These are phyloP conservation scores for Pleurotus sapidus DNA, from an alignment of 768 basidiomycete genomes.

Conservation along the genomic window DNA sequence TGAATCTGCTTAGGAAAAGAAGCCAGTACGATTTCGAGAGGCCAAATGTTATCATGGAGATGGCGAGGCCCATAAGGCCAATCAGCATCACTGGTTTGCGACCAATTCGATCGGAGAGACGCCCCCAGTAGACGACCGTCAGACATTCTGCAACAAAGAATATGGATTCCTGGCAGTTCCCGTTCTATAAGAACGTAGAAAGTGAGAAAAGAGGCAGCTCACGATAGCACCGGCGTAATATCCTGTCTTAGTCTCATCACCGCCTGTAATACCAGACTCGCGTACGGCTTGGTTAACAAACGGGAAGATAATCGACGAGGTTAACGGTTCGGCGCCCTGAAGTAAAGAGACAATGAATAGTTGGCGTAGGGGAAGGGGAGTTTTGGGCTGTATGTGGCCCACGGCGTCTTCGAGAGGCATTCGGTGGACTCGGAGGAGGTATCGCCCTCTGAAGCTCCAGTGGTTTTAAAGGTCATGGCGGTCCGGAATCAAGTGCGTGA, in stretches of 20 bases:
- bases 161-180: constrained; percentile 47
- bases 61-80: constrained; percentile 27
- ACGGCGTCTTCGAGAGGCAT: no score
- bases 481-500: no score
- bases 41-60: constrained; percentile 30
- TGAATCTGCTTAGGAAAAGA: constrained; percentile 22
- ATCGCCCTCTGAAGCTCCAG: no score
- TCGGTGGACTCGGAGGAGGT: no score
- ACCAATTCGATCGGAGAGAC: constrained; percentile 55
- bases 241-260: constrained; percentile 63
- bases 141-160: constrained; percentile 58
- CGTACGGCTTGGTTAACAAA: constrained; percentile 47
- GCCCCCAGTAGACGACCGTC: constrained; percentile 62
- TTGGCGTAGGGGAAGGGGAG: constrained; percentile 36
- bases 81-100: constrained; percentile 50
- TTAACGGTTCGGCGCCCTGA: constrained; percentile 30
- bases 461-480: no score
- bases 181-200: background rate
- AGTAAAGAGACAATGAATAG: constrained; percentile 32
- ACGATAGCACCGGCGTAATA: constrained; percentile 67
- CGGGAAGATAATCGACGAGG: constrained; percentile 21
- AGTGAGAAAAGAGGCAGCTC: background rate
- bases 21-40: constrained; percentile 27
- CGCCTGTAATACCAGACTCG: constrained; percentile 59
- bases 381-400: background rate